Conservation (phyloP, 129 eudicot genomes). For the Centrapalus pauciflorus region DNA sequence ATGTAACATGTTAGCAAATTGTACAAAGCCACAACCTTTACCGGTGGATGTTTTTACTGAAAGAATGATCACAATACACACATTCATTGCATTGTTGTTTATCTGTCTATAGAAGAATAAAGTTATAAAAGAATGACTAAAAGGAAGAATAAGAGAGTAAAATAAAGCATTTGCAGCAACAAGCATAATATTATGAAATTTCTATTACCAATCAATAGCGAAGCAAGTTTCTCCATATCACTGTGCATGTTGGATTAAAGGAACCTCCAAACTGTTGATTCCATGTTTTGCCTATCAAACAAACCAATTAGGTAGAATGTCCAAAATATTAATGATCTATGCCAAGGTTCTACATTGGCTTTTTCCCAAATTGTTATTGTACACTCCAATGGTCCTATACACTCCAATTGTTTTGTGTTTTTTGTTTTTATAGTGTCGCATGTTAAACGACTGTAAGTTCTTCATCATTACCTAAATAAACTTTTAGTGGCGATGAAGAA, state of each 20-base stretch:
- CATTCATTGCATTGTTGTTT: background rate
- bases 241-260: constrained; percentile 69
- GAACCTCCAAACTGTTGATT: constrained; percentile 76
- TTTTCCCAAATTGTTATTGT: background rate
- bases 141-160: background rate
- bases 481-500: background rate
- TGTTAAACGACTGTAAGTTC: background rate
- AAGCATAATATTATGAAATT: constrained; percentile 4
- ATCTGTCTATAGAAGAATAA: background rate
- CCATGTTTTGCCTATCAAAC: constrained; percentile 63
- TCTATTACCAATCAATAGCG: constrained; percentile 47
- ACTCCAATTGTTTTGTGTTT: background rate
- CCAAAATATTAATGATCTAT: background rate
- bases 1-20: constrained; percentile 61
- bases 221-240: constrained; percentile 56
- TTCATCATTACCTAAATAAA: background rate
- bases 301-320: constrained; percentile 8
- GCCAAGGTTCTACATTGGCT: background rate
- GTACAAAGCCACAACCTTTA: constrained; percentile 76
- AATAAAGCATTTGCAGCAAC: background rate
- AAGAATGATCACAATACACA: constrained; percentile 17
- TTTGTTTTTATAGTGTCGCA: constrained; percentile 3
- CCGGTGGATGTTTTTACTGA: constrained; percentile 69
- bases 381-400: background rate
- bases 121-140: background rate